Evolutionary conservation across 148 eudicot species (phyloP), one percentile per base, ranked within the genome.

Genomic region (Rhododendron vialii): DNA sequence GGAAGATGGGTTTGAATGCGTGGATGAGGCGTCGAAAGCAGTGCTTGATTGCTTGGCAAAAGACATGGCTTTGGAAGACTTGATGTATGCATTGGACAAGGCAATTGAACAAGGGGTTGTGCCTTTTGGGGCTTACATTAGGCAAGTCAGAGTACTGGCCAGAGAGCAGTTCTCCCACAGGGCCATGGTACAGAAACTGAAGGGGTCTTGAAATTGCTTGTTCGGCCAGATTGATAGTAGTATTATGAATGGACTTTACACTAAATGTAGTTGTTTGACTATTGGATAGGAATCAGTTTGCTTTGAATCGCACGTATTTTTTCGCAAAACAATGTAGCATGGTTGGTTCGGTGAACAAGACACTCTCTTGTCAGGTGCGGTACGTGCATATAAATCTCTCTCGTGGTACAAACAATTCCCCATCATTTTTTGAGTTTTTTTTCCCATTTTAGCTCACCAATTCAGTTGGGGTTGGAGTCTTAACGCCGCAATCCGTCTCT

Each of bases 31-130:
- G 18, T 88, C 90, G 41, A 85, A 81, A 41, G 28, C 69, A 41
- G 57, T 76, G 28, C 24, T 91, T 61, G 93, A 93, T 22, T 84
- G 87, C n/a, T 30, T 24, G 82, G 88, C 91, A 8, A 80, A 59
- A 33, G 90, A 92, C 67, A 17, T 30, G 43, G 95, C 92, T 0
- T 33, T 88, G 24, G 95, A 93, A 81, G 95, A 92, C 85, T 84
- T 89, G 50, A 82, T 92, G 45, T 90, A 89, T 84, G 90, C 87
- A 24, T 82, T 93, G 86, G 95, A 93, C 75, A 76, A 87, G 85
- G 94, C 90, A 1, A 83, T 90, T 86, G 82, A 59, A 33, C 61
- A 87, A 80, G 93, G 93, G 50, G 90, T 82, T 53, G 63, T 92
- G 53, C 24, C 59, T 81, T 89, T 89, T 83, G 91, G 84, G 14